Percentiles rank a stretch among this genome's conserved stretches.
phyloP scores from a whole-genome alignment of 176 grass and related monocot species.

The barley (Hordeum vulgare) region MorexV3_pseudomolecules_assembly NC_058523.1:513664751-513665250 shows the following conservation, averaged over 20 bases:
- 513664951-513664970: not conserved
- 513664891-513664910: not conserved
- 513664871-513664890: not conserved
- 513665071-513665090: not conserved
- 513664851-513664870: not conserved
- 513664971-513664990: not conserved
- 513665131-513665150: not conserved
- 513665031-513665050: not conserved
- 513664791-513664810: conserved; percentile 46
- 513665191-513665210: not conserved
- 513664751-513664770: not conserved
- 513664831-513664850: conserved; percentile 34
- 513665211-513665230: not conserved
- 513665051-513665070: not conserved
- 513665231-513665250: not conserved
- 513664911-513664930: conserved; percentile 13
- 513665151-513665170: not conserved
- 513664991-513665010: not conserved
- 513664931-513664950: not conserved
- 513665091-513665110: not conserved
- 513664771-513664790: not conserved
- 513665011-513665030: not conserved
- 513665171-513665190: not conserved
- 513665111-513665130: not conserved
- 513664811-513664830: conserved; percentile 46